Conservation (phyloP, 1,284 basidiomycete genomes). For the Cryptococcus sp. region DNA sequence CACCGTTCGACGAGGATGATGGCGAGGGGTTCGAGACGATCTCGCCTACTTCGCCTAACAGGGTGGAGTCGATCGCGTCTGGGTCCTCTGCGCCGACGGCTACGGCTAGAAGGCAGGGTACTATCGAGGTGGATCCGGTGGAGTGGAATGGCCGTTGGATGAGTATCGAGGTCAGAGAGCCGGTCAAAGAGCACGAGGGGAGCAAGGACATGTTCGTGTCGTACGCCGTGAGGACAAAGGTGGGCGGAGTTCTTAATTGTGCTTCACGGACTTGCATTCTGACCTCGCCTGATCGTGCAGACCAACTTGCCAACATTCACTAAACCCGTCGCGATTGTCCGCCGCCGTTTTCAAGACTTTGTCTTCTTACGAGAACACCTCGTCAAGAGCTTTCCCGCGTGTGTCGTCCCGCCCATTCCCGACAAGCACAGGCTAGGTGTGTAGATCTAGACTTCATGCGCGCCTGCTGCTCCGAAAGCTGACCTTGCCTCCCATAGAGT, state of each 20-base stretch:
- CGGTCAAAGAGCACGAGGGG: conserved; percentile 91
- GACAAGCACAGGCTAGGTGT: conserved; percentile 93
- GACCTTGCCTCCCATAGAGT: conserved; percentile 63
- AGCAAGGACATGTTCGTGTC: conserved; percentile 96
- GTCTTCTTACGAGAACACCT: conserved; percentile 89
- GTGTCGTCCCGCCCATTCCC: conserved; percentile 91
- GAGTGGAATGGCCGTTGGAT: conserved; percentile 82
- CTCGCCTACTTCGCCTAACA: conserved; percentile 25
- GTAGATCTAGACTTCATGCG: conserved; percentile 40
- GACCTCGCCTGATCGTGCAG: conserved; percentile 20
- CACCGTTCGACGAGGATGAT: conserved; percentile 30
- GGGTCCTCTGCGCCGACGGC: conserved; percentile 12
- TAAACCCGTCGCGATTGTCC: conserved; percentile 65
- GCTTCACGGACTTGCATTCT: neutral
- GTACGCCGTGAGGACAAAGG: conserved; percentile 88
- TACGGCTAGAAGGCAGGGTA: conserved; percentile 9
- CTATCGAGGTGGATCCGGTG: conserved; percentile 20
- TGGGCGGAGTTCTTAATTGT: conserved; percentile 50
- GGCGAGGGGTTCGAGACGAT: conserved; percentile 50
- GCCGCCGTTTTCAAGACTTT: conserved; percentile 95
- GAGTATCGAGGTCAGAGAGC: conserved; percentile 81
- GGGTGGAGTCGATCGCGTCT: conserved; percentile 1
- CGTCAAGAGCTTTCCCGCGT: conserved; percentile 89
- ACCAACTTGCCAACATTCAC: conserved; percentile 47
- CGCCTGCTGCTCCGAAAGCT: neutral